Percentiles rank a stretch among this genome's conserved stretches.
phyloP scores from a whole-genome alignment of 2,329 filamentous ascomycete genomes.

The Xylaria digitata region DNA sequence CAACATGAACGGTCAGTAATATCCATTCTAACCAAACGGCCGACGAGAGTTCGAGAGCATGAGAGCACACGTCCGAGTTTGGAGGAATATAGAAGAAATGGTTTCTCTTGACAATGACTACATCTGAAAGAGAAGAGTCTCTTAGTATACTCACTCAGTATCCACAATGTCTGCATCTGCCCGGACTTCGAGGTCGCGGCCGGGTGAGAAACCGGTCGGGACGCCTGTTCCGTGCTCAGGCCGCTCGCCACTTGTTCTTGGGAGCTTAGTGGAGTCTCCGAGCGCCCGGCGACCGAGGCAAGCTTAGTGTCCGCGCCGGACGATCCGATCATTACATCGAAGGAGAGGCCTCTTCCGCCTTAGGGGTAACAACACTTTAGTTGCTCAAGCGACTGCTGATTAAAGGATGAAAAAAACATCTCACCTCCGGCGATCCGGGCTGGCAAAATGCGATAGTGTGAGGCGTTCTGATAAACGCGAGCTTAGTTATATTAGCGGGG shows the following conservation, averaged over 20 bases:
- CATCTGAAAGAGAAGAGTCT: background rate
- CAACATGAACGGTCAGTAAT: conserved; percentile 21
- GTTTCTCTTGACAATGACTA: conserved; percentile 7
- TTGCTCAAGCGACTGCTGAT: conserved; percentile 26
- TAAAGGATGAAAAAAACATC: conserved; percentile 27
- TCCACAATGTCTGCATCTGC: conserved; percentile 48
- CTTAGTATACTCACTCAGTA: conserved; percentile 39
- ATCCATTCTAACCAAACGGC: conserved; percentile 4
- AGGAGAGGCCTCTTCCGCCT: conserved; percentile 33
- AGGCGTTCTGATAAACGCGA: conserved; percentile 37
- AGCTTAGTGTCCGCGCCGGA: conserved; percentile 28
- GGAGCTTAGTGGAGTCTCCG: conserved; percentile 29
- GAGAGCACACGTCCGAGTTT: background rate
- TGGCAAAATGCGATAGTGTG: conserved; percentile 22
- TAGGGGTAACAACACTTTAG: conserved; percentile 12
- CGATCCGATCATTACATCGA: conserved; percentile 37
- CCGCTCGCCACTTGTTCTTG: conserved; percentile 38
- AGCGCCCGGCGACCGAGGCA: conserved; percentile 32
- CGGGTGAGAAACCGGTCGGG: conserved; percentile 36
- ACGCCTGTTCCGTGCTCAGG: conserved; percentile 29
- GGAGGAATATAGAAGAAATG: background rate
- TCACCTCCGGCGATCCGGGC: conserved; percentile 32
- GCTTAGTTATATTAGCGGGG: conserved; percentile 33
- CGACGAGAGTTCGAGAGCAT: background rate
- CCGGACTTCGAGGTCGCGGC: conserved; percentile 32